Evolutionary conservation across 371 early-diverging fungal genomes (phyloP), one percentile per base, ranked within the genome.

Genomic region (Mucor mucedo): DNA sequence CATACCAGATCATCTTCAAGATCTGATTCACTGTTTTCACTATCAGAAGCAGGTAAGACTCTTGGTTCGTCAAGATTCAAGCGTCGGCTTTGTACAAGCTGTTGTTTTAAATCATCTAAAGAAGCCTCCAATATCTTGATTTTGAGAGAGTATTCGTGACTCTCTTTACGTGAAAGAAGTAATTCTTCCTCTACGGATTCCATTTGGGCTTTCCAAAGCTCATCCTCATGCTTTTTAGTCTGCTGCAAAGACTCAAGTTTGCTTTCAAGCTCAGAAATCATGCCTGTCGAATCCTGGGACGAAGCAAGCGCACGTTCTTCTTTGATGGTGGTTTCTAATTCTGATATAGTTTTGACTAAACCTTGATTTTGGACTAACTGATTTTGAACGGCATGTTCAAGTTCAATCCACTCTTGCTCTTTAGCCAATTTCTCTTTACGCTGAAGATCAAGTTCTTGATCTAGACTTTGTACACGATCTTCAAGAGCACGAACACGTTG

Each of bases 211-310:
- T 61, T 59, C 56, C 66, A 64, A 8, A 53, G 2, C 4, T 55
- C 58, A 16, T 63, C 60, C n/a, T 63, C 64, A n/a, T 47, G 57
- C 29, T 60, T 60, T n/a, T 65, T 65, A 5, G 54, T 49, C 52
- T 62, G 33, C 21, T 71, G 63, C 16, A 72, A 35, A 11, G 29
- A 13, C 33, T 55, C 21, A 2, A 73, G 32, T 50, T 68, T 68
- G 2, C 59, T 62, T 42, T 70, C 69, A 9, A 77, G 38, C 16
- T 70, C 66, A 5, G 67, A 53, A 5, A 77, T 65, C 65, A 74
- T 65, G 5, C 72, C 75, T 1, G 72, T 64, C 0, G 65, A 53
- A 33, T 77, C 74, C 11, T 70, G 52, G 9, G 58, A 29, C 3
- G 70, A 65, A 0, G 48, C 58, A 21, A 72, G 47, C 2, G 60